Evolutionary conservation across 192 early-diverging fungal species (phyloP).

Genomic region (Backusella mclennaniae): DNA sequence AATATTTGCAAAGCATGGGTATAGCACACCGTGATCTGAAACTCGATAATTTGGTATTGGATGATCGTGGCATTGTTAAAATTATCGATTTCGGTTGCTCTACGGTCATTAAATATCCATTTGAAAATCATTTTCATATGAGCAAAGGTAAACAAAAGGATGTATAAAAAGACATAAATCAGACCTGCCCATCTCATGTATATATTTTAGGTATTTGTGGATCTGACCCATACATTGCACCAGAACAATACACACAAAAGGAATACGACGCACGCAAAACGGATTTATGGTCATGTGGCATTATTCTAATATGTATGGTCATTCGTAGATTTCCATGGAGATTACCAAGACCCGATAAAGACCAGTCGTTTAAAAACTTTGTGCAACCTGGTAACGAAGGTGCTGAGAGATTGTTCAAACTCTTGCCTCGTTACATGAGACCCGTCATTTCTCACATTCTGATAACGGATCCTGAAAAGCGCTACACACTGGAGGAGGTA

Average conservation of each 20-base stretch:
- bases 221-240: slow-evolving; percentile 95
- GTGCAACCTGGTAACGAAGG: slow-evolving; percentile 42
- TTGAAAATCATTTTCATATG: slow-evolving; percentile 53
- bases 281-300: slow-evolving; percentile 90
- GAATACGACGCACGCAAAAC: slow-evolving; percentile 81
- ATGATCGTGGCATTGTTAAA: slow-evolving; percentile 67
- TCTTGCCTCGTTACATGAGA: slow-evolving; percentile 57
- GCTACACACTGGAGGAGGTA: slow-evolving; percentile 62
- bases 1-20: slow-evolving; percentile 75
- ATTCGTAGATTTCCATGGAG: slow-evolving; percentile 72
- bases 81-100: slow-evolving; percentile 90
- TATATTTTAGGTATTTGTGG: slow-evolving; percentile 68
- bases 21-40: slow-evolving; percentile 87
- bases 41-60: slow-evolving; percentile 81
- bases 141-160: slow-evolving; percentile 41
- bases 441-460: slow-evolving; percentile 62
- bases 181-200: no score
- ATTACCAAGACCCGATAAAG: slow-evolving; percentile 53
- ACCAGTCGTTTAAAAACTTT: slow-evolving; percentile 57
- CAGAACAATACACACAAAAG: slow-evolving; percentile 71
- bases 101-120: slow-evolving; percentile 83
- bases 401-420: slow-evolving; percentile 49
- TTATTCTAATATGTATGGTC: slow-evolving; percentile 82
- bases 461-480: slow-evolving; percentile 54
- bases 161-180: no score